Evolutionary conservation across 441 rosid species (phyloP).

Genomic region (Populus hybrid): DNA sequence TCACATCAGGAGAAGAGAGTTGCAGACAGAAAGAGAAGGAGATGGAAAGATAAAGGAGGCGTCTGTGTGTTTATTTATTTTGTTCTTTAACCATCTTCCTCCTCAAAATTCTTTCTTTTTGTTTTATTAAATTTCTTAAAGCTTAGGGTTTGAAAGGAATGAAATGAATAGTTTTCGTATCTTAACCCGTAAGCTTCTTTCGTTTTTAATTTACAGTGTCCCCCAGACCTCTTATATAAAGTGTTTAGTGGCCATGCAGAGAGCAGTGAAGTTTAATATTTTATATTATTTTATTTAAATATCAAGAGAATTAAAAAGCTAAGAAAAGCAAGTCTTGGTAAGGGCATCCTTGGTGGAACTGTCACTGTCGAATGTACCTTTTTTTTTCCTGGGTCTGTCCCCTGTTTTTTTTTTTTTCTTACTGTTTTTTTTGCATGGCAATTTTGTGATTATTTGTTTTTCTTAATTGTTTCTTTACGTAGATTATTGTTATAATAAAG

Average conservation of each 20-base stretch:
- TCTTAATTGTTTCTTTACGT: slow-evolving; percentile 3
- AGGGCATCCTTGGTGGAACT: slow-evolving; percentile 62
- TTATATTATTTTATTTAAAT: background rate
- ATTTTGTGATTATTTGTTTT: background rate
- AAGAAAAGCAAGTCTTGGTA: slow-evolving; percentile 31
- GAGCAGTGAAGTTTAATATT: slow-evolving; percentile 11
- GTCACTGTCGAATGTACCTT: slow-evolving; percentile 64
- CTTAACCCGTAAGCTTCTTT: slow-evolving; percentile 48
- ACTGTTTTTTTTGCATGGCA: slow-evolving; percentile 22
- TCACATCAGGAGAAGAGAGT: slow-evolving; percentile 58
- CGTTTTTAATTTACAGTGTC: slow-evolving; percentile 26
- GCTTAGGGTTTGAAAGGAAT: slow-evolving; percentile 28
- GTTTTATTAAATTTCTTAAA: slow-evolving; percentile 41
- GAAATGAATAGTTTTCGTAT: slow-evolving; percentile 15
- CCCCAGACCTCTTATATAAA: slow-evolving; percentile 8
- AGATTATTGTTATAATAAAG: slow-evolving; percentile 6
- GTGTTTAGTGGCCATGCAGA: slow-evolving; percentile 37
- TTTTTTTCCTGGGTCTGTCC: slow-evolving; percentile 52
- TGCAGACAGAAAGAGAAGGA: slow-evolving; percentile 38
- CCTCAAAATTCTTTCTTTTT: slow-evolving; percentile 32
- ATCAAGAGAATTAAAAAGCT: slow-evolving; percentile 19
- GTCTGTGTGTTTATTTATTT: slow-evolving; percentile 32
- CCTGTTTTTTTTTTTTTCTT: slow-evolving; percentile 17
- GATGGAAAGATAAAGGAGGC: slow-evolving; percentile 39
- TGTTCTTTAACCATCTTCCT: slow-evolving; percentile 22